A percentile compares a stretch with the other conserved stretches of the same genome.
Evolutionary conservation across 495 filamentous ascomycete species (phyloP).

Genomic region (Tuber umbilicatum): DNA sequence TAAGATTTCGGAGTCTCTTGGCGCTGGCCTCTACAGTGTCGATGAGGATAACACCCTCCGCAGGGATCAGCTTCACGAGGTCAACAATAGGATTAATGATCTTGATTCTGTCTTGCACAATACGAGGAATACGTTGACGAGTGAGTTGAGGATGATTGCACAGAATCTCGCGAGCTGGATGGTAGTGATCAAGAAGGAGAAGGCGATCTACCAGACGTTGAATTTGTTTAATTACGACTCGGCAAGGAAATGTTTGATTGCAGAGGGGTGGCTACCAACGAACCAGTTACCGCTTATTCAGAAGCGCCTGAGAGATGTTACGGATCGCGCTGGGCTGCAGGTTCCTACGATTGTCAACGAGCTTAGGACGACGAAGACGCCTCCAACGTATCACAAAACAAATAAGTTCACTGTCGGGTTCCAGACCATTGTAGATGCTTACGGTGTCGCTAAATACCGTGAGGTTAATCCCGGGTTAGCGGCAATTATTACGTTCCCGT

Average conservation of each 20-base stretch:
- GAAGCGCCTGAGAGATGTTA: conserved; percentile 93
- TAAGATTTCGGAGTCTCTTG: conserved; percentile 95
- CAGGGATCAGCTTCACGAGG: conserved; percentile 90
- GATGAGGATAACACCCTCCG: conserved; percentile 94
- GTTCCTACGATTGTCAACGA: conserved; percentile 97
- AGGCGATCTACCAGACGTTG: conserved; percentile 92
- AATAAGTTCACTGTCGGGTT: conserved; percentile 98
- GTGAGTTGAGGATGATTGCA: conserved; percentile 85
- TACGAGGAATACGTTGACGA: conserved; percentile 92
- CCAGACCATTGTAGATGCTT: conserved; percentile 98
- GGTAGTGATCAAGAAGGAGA: conserved; percentile 95
- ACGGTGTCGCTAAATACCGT: conserved; percentile 91
- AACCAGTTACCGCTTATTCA: conserved; percentile 86
- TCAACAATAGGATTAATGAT: conserved; percentile 85
- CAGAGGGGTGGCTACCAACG: conserved; percentile 94
- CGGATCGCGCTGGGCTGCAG: conserved; percentile 84
- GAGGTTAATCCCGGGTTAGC: conserved; percentile 95
- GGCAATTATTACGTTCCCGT: conserved; percentile 93
- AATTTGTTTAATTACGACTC: conserved; percentile 96
- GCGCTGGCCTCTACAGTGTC: conserved; percentile 89
- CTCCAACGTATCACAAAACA: conserved; percentile 89
- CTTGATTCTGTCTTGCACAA: conserved; percentile 84
- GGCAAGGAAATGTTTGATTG: conserved; percentile 89
- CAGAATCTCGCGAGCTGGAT: conserved; percentile 89
- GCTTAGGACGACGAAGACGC: conserved; percentile 90